phyloP scores from a whole-genome alignment of 441 rosid genomes.

The Pelargonium citronellum region DNA sequence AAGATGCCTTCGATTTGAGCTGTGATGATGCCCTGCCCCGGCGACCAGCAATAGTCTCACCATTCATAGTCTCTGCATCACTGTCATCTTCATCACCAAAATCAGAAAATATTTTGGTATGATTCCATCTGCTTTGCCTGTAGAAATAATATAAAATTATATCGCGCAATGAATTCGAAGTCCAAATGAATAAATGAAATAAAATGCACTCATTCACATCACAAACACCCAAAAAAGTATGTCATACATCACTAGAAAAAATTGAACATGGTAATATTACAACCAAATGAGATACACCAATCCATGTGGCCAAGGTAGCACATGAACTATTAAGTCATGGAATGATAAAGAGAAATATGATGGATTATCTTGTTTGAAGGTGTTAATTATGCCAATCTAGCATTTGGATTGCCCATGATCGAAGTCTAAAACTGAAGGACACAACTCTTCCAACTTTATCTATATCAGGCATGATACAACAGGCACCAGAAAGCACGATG shows the following conservation, averaged over 20 bases:
- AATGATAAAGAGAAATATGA: background rate
- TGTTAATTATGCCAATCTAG: background rate
- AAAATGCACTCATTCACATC: background rate
- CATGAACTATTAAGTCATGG: background rate
- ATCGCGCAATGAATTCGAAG: background rate
- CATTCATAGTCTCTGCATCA: constrained; percentile 48
- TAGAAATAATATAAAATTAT: background rate
- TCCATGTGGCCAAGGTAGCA: background rate
- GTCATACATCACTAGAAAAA: background rate
- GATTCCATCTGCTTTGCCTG: constrained; percentile 92
- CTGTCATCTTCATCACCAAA: constrained; percentile 56
- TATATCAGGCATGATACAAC: background rate
- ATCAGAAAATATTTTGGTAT: constrained; percentile 84
- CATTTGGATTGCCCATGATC: background rate
- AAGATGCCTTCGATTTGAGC: constrained; percentile 47
- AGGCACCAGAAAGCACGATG: background rate
- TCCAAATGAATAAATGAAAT: background rate
- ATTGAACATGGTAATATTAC: background rate
- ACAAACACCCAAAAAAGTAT: background rate
- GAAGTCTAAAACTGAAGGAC: background rate
- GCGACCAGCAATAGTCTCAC: constrained; percentile 35
- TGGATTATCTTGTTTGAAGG: background rate
- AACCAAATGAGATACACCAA: background rate
- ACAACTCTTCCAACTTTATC: background rate
- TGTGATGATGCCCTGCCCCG: constrained; percentile 39